Evolutionary conservation across 805 yeast species (phyloP), one percentile per base, ranked within the genome.

Genomic region (Suhomyces sp.): DNA sequence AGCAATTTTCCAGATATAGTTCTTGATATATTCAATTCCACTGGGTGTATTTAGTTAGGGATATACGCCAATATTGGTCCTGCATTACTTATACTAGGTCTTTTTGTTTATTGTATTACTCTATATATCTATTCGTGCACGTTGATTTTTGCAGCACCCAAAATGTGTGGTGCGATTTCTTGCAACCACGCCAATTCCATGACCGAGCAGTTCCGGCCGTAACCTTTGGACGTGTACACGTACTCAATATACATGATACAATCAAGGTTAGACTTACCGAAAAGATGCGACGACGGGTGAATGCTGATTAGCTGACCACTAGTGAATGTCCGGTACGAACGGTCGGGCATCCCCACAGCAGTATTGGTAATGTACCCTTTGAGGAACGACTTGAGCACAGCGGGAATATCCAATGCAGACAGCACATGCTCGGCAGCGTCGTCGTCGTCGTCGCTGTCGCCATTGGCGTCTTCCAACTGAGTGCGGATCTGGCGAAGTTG

Each of bases 241-340:
- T 89, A 92, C 70, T 94, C 99, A 36, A 91, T 85, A 73, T 90
- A 94, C 96, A 94, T 86, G 51, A 94, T 85, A 1, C 96, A 96
- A 59, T 93, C 96, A 45, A 84, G 77, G 59, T 82, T 81, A 9
- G 69, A 51, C 58, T 81, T 81, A 6, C 97, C 97, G 70, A 93
- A 94, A 41, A 94, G 72, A 68, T 88, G 72, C 0, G 97, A 90
- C 0, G 96, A 88, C 0, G 98, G 98, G 65, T 93, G 98, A 9
- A 93, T 84, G 48, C 94, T 84, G 46, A 93, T 83, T 31, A 89
- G 75, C 67, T 90, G 97, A 24, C 96, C 96, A 1, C 88, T 83
- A 27, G 86, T 74, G 6, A 91, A 86, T 0, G 98, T 91, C 64
- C 96, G 78, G 72, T 86, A 94, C 3, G 97, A 87, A 63, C 97